phyloP scores from a whole-genome alignment of 192 early-diverging fungal genomes.

The Martensiomyces pterosporus region DNA sequence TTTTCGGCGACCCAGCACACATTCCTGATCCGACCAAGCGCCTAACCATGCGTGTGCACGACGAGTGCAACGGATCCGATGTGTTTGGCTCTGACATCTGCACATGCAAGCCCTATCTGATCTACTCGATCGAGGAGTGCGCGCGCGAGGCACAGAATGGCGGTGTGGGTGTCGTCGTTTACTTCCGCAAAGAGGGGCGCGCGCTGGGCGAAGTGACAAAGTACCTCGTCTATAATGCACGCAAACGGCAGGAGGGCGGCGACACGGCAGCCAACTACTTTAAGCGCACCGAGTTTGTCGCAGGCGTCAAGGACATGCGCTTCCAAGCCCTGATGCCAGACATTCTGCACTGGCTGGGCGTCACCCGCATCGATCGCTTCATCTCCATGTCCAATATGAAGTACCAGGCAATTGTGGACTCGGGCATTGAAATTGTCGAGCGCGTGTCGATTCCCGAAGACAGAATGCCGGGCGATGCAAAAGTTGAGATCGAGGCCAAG shows the following conservation, averaged over 20 bases:
- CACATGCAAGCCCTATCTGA: slow-evolving; percentile 76
- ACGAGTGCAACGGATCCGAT: slow-evolving; percentile 93
- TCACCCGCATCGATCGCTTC: slow-evolving; percentile 89
- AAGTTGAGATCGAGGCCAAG: slow-evolving; percentile 96
- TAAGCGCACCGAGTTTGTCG: slow-evolving; percentile 78
- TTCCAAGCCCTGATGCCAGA: slow-evolving; percentile 98
- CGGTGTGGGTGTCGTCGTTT: slow-evolving; percentile 91
- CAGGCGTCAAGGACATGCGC: slow-evolving; percentile 92
- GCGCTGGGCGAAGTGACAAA: slow-evolving; percentile 95
- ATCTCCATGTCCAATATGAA: slow-evolving; percentile 88
- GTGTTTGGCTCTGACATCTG: slow-evolving; percentile 86
- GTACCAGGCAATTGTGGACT: slow-evolving; percentile 85
- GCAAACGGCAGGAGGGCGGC: slow-evolving; percentile 78
- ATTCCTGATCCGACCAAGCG: slow-evolving; percentile 79
- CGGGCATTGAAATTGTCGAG: slow-evolving; percentile 85
- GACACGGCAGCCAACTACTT: slow-evolving; percentile 91
- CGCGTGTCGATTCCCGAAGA: slow-evolving; percentile 87
- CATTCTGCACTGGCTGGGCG: slow-evolving; percentile 93
- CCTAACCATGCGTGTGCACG: slow-evolving; percentile 84
- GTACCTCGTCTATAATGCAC: slow-evolving; percentile 93
- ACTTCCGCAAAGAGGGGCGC: slow-evolving; percentile 94
- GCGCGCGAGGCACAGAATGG: slow-evolving; percentile 85
- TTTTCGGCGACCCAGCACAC: slow-evolving; percentile 81
- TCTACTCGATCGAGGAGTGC: slow-evolving; percentile 87
- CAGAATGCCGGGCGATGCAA: slow-evolving; percentile 81